Evolutionary conservation across 2,329 filamentous ascomycete species (phyloP), one percentile per base, ranked within the genome.

Genomic region (Xylariaceae sp.): DNA sequence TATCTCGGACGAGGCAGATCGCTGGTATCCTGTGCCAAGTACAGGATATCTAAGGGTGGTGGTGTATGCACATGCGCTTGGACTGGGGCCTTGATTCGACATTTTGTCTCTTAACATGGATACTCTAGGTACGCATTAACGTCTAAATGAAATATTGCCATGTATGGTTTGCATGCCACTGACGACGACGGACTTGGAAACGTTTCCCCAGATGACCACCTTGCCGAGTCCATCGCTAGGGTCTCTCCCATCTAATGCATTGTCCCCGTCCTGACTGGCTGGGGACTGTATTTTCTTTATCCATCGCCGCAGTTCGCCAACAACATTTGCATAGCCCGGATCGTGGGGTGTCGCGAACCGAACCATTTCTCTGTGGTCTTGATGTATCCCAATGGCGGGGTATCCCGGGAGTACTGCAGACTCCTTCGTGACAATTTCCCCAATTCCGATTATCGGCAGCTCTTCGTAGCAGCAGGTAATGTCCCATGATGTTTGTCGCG

Each of bases 401-500:
- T 50, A 54, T 4, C 43, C 47, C 5, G 42, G 18, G 13, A 50
- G 31, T 14, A 41, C 40, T 1, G 51, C 51, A 3, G 51, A 50
- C 42, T 47, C 31, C 2, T n/a, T 50, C 31, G 47, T 17, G 5
- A 54, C 51, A 22, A 54, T 28, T 36, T 33, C 31, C 7, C 39
- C 16, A 5, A 34, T 22, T 5, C 31, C 47, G 13, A 17, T 17
- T 2, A 50, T 31, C 7, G 51, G 47, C 7, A 54, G 47, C 36
- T 54, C 51, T 31, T 54, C 51, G 10, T 47, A 54, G 33, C 2
- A 54, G 40, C 51, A 50, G 2, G 51, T 47, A 31, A 54, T 44
- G 13, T 54, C 47, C 11, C 45, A 11, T 14, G 18, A 11, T 4
- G 13, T 12, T 10, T 22, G 16, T 3, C 38, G 28, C 2, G 31